Evolutionary conservation across 495 filamentous ascomycete species (phyloP).

Genomic region (Talaromyces stipitatus): DNA sequence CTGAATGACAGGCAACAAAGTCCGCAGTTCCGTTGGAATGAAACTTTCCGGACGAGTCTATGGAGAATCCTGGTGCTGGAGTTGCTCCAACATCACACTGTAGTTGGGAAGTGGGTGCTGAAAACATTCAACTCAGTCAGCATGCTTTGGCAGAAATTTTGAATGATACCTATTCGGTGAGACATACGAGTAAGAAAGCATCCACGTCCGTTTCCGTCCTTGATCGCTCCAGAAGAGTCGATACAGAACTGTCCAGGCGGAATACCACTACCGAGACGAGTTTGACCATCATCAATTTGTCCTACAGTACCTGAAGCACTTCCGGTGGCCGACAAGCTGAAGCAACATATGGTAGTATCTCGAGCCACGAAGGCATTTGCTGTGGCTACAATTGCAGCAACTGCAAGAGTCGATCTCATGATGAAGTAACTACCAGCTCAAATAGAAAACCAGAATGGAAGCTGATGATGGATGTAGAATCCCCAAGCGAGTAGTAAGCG

Average conservation of each 20-base stretch:
- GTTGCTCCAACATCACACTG: constrained; percentile 54
- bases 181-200: constrained; percentile 49
- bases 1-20: neutral
- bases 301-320: constrained; percentile 39
- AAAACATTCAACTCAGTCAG: constrained; percentile 8
- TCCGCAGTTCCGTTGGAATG: constrained; percentile 23
- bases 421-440: neutral
- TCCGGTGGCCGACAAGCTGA: constrained; percentile 40
- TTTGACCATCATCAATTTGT: constrained; percentile 48
- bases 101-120: constrained; percentile 50
- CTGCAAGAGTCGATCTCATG: constrained; percentile 5
- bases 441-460: neutral
- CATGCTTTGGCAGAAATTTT: constrained; percentile 3
- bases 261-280: constrained; percentile 38
- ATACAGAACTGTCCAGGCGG: constrained; percentile 37
- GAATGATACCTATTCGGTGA: neutral
- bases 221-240: constrained; percentile 37
- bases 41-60: constrained; percentile 40
- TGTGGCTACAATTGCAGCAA: constrained; percentile 18
- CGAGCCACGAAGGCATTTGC: constrained; percentile 32
- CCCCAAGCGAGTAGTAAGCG: too few species aligned
- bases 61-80: constrained; percentile 36
- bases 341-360: constrained; percentile 36
- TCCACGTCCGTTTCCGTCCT: constrained; percentile 43
- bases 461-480: neutral